These are phyloP conservation scores for Trifolium repens DNA, from an alignment of 306 rosid species.

Conservation along the genomic window DNA sequence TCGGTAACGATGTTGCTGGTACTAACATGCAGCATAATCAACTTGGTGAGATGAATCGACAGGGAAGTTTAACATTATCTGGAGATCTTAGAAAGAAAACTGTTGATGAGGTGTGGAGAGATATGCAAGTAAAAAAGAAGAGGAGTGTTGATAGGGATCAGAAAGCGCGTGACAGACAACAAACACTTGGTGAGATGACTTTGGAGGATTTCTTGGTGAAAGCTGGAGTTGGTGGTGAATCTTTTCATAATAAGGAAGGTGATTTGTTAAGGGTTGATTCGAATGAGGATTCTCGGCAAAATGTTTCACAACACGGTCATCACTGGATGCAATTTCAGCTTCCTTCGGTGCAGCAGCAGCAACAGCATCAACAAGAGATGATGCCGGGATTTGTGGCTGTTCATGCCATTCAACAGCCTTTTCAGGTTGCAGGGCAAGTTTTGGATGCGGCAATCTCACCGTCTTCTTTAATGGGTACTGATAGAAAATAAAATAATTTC, in stretches of 20 bases:
- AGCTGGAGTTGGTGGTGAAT: conserved; percentile 80
- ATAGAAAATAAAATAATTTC: conserved; percentile 3
- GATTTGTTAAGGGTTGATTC: conserved; percentile 45
- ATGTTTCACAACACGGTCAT: conserved; percentile 59
- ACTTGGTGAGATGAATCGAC: conserved; percentile 54
- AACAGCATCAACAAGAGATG: conserved; percentile 55
- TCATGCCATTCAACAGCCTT: conserved; percentile 61
- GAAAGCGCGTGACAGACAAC: conserved; percentile 66
- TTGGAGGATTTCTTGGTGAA: conserved; percentile 93
- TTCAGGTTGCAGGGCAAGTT: conserved; percentile 48
- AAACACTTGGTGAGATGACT: conserved; percentile 93
- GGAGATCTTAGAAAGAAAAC: conserved; percentile 84
- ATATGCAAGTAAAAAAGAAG: conserved; percentile 78
- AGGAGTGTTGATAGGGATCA: conserved; percentile 40
- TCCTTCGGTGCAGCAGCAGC: conserved; percentile 47
- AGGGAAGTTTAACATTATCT: conserved; percentile 68
- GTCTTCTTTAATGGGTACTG: conserved; percentile 68
- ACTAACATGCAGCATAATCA: conserved; percentile 52
- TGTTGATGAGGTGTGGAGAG: conserved; percentile 95
- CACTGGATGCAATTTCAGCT: conserved; percentile 76
- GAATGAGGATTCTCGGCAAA: conserved; percentile 47
- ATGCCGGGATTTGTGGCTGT: conserved; percentile 66
- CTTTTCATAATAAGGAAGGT: conserved; percentile 47
- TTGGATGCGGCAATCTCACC: conserved; percentile 64
- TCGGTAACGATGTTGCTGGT: conserved; percentile 39